Evolutionary conservation across 306 rosid species (phyloP).

Genomic region (Pyrus bretschneideri): DNA sequence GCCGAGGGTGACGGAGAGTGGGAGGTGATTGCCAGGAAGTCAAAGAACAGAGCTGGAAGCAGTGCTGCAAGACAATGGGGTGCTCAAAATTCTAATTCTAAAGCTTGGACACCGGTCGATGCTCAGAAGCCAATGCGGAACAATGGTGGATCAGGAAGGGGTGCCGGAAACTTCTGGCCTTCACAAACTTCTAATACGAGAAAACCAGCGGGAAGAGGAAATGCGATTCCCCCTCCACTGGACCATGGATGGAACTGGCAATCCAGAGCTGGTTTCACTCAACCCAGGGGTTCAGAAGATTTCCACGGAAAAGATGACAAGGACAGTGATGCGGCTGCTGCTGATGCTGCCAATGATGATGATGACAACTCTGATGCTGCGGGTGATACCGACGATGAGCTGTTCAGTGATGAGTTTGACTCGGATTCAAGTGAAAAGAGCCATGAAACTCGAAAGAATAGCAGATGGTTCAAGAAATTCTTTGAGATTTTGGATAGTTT

Average conservation of each 20-base stretch:
- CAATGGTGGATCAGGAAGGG: background rate
- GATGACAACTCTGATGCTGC: conserved; percentile 27
- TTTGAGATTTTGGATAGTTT: conserved; percentile 50
- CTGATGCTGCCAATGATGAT: conserved; percentile 8
- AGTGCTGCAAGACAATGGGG: conserved; percentile 32
- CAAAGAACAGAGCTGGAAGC: conserved; percentile 64
- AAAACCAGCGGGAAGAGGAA: conserved; percentile 53
- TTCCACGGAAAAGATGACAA: conserved; percentile 40
- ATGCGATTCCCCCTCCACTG: conserved; percentile 52
- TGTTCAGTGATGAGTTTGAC: conserved; percentile 21
- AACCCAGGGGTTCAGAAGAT: background rate
- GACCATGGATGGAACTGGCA: conserved; percentile 35
- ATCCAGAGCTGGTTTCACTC: conserved; percentile 15
- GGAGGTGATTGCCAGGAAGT: conserved; percentile 53
- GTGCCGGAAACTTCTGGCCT: conserved; percentile 4
- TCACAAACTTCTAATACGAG: conserved; percentile 32
- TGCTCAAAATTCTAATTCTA: background rate
- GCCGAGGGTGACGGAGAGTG: conserved; percentile 51
- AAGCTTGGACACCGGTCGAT: background rate
- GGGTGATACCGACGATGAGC: conserved; percentile 26
- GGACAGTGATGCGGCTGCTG: conserved; percentile 7
- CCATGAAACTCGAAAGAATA: conserved; percentile 52
- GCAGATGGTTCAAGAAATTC: conserved; percentile 48
- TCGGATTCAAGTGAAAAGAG: conserved; percentile 20
- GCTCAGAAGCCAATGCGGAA: background rate